A percentile compares a stretch with the other conserved stretches of the same genome.
These are phyloP conservation scores for Murraya paniculata DNA, from an alignment of 345 rosid genomes.

Conservation along the genomic window DNA sequence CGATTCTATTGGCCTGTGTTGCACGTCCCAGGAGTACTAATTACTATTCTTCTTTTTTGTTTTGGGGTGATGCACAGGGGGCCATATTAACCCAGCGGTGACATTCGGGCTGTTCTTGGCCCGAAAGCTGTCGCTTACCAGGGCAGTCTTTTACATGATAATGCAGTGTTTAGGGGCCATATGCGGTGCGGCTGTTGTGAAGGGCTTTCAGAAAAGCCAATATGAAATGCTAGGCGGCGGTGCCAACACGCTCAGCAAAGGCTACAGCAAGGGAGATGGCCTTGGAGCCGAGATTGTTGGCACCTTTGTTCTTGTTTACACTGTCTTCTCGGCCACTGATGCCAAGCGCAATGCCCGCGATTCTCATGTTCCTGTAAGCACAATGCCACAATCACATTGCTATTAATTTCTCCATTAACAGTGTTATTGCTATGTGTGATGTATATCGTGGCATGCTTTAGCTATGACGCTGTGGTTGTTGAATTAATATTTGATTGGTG, in stretches of 20 bases:
- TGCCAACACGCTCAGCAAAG: slow-evolving; percentile 32
- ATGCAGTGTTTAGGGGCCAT: slow-evolving; percentile 48
- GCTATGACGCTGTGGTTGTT: not conserved
- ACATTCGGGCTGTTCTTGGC: slow-evolving; percentile 46
- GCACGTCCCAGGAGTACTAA: not conserved
- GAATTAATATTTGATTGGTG: not conserved
- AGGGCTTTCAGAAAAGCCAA: slow-evolving; percentile 26
- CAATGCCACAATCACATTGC: not conserved
- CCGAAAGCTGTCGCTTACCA: slow-evolving; percentile 40
- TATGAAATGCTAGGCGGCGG: slow-evolving; percentile 37
- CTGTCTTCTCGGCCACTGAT: slow-evolving; percentile 52
- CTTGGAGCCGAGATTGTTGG: slow-evolving; percentile 46
- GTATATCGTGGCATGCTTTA: not conserved
- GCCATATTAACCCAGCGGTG: slow-evolving; percentile 50
- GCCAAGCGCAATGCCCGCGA: slow-evolving; percentile 49
- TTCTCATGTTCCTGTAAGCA: slow-evolving; percentile 48
- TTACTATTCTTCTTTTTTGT: not conserved
- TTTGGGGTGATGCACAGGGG: slow-evolving; percentile 28
- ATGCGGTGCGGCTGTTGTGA: slow-evolving; percentile 45
- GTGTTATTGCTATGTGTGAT: too few relatives aligned
- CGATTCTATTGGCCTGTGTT: too few relatives aligned
- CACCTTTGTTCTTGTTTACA: slow-evolving; percentile 44
- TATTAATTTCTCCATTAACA: not conserved
- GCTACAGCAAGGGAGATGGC: slow-evolving; percentile 32
- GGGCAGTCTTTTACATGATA: slow-evolving; percentile 40